Evolutionary conservation across 257 asterid genomes (phyloP), one percentile per base, ranked within the genome.

Genomic region (Orobanche coerulescens): DNA sequence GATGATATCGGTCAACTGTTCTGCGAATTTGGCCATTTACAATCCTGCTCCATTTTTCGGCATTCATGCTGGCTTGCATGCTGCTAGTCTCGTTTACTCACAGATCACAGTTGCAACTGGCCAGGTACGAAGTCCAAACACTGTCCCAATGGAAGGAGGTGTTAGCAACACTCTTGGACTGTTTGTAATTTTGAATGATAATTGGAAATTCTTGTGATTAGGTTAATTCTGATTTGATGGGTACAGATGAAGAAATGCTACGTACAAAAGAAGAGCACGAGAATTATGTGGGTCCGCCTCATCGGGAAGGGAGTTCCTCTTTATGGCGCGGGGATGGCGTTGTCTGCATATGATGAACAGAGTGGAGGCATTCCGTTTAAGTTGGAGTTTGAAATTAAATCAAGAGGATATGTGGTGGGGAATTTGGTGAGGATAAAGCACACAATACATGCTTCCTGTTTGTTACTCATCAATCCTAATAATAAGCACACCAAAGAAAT

Each of bases 41-140:
- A 86, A 89, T 65, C 87, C 92, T 1, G 94, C 95, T 8, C 74
- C 63, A 11, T 79, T 82, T 47, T 89, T 77, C 8, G 95, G 94
- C 36, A 67, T 89, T 56, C 73, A 81, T 58, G 79, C 86, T 61
- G 63, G 68, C 47, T 78, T 83, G 37, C 57, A 42, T 6, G 59
- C 67, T 36, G 71, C 81, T n/a, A 77, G 66, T 51, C 90, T 90
- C 68, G 34, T 74, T 44, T 90, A 40, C 75, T 71, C 75, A 1
- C 75, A 86, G 4, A 52, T 86, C 52, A 69, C 65, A 1, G 75
- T 86, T 30, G 97, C 97, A 22, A 72, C 73, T 10, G 95, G 95
- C 7, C 81, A 86, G 88, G 95, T 88, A 12, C 67, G 60, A n/a
- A 43, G 10, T 3, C 7, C 19, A 42, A n/a, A n/a, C n/a, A n/a